These are phyloP conservation scores for Xylaria flabelliformis DNA, from an alignment of 495 filamentous ascomycete genomes.

Conservation along the genomic window DNA sequence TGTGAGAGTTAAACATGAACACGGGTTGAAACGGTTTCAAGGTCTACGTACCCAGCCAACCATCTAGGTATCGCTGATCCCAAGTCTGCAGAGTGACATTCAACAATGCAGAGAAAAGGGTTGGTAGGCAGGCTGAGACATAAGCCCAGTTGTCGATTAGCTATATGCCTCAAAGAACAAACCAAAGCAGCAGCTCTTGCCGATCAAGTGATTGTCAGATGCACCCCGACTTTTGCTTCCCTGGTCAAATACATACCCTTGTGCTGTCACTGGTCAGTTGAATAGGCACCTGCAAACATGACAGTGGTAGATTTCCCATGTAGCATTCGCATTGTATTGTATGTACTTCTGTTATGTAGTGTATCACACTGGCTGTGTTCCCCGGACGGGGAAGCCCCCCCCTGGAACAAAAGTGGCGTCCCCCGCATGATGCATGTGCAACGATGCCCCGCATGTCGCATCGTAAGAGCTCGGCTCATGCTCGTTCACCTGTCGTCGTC, in stretches of 20 bases:
- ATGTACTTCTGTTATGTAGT: too few species aligned
- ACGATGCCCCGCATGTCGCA: constrained; percentile 29
- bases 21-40: background rate
- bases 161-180: constrained; percentile 16
- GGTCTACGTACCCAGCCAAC: background rate
- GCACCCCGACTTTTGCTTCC: constrained; percentile 6
- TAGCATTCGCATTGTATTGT: background rate
- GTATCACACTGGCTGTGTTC: background rate
- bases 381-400: background rate
- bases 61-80: constrained; percentile 2
- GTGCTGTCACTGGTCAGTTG: background rate
- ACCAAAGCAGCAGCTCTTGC: background rate
- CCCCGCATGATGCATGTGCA: constrained; percentile 23
- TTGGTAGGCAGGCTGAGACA: background rate
- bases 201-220: constrained; percentile 16
- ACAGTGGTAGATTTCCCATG: background rate
- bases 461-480: constrained; percentile 45
- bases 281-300: background rate
- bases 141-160: background rate
- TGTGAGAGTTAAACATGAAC: background rate
- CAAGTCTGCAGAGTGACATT: constrained; percentile 1
- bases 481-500: constrained; percentile 24
- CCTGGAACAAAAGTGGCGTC: background rate
- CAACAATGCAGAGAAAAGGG: background rate
- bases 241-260: background rate